Evolutionary conservation across 805 yeast species (phyloP).

Genomic region (Hemisphaericaspora nanyangensis): DNA sequence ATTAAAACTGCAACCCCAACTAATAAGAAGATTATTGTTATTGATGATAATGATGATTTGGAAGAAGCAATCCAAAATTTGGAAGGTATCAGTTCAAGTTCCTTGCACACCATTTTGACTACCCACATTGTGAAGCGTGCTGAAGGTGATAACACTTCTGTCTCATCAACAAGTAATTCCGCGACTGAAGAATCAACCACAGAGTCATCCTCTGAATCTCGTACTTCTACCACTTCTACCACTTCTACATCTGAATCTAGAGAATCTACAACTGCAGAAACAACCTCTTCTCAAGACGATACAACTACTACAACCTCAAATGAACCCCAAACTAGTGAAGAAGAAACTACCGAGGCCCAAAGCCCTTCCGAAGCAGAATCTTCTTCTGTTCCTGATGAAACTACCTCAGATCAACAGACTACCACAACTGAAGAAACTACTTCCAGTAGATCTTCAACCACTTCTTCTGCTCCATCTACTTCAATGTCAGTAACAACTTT

Average conservation of each 20-base stretch:
- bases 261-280: constrained; percentile 3
- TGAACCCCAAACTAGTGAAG: background rate
- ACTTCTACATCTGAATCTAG: constrained; percentile 7
- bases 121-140: constrained; percentile 1
- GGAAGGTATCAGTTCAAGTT: background rate
- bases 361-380: background rate
- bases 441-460: constrained; percentile 4
- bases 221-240: background rate
- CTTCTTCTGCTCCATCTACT: constrained; percentile 4
- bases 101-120: background rate
- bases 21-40: background rate
- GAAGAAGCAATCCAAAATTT: background rate
- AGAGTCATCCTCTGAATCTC: constrained; percentile 2
- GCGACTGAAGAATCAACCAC: background rate
- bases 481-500: constrained; percentile 20
- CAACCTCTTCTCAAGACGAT: constrained; percentile 4
- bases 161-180: background rate
- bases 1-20: no score
- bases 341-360: constrained; percentile 1
- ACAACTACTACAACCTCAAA: constrained; percentile 3
- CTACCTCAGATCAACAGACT: constrained; percentile 3
- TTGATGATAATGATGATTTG: background rate
- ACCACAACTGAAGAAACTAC: constrained; percentile 4
- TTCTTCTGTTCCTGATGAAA: constrained; percentile 1
- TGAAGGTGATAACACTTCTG: constrained; percentile 6